Base-by-base conservation (phyloP, 495 filamentous ascomycete species). In the Darksidea phi region DNA sequence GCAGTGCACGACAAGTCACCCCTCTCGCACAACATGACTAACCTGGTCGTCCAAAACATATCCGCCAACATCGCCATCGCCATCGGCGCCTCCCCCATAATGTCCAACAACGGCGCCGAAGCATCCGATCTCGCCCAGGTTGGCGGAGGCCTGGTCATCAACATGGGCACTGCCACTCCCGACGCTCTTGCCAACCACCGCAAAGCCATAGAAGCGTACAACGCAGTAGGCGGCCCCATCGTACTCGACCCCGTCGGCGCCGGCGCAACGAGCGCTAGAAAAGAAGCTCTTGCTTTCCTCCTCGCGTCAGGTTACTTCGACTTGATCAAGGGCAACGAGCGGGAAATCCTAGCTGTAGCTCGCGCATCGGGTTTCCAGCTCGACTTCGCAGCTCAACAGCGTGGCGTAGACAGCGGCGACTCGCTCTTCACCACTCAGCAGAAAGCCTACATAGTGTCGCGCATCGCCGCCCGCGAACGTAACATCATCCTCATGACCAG, bases 21-120 rank as follows among this genome's bases (percentile, higher is more conserved):
- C 0, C 78, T 98, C 10, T 90, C 88, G 8, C 94, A 97, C 74
- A 96, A 96, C 72, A 97, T 97, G 87, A 97, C 95, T 45, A 97
- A 97, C 72, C 78, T 89, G 53, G 88, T 97, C 0, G 91, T 96
- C 34, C 89, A 93, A 64, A 95, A 96, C 70, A 88, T 98, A 67
- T 89, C 90, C 11, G 93, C 94, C 17, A 96, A 95, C 66, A 86
- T 96, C 11, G 88, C 88, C 28, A 78, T 96, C 23, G 81, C 88
- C 32, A 82, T 94, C 61, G 93, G 94, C 20, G 88, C 89, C 32
- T 91, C 86, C 15, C 94, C 94, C 7, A 97, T 98, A 64, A 98
- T 98, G 94, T 84, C 91, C 2, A 90, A 86, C 61, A 86, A 91
- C 67, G 88, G 85, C 12, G 82, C 87, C 57, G 94, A 98, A 79